Conservation (phyloP, 768 basidiomycete species). For the Rhizopogon vinicolor region DNA sequence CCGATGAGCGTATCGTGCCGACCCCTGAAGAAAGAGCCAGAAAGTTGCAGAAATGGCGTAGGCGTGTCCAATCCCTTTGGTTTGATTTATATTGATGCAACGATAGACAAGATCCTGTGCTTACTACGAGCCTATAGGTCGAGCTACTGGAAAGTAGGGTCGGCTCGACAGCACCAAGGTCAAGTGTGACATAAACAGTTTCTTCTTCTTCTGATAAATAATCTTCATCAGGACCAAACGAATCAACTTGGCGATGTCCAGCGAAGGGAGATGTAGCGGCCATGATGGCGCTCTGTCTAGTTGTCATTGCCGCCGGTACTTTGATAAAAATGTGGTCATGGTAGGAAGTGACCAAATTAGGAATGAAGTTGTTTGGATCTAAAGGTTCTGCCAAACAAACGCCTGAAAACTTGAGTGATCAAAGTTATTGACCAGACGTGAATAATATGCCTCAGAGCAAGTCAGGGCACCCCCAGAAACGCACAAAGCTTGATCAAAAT, state of each 20-base stretch:
- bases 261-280: constrained; percentile 22
- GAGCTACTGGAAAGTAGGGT: constrained; percentile 69
- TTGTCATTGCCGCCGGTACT: neutral
- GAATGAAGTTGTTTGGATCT: neutral
- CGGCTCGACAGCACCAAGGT: constrained; percentile 67
- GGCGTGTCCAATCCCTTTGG: constrained; percentile 71
- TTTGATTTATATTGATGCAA: neutral
- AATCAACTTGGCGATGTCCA: constrained; percentile 63
- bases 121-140: constrained; percentile 69
- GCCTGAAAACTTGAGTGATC: neutral
- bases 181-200: constrained; percentile 66
- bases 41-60: constrained; percentile 72
- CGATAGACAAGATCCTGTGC: constrained; percentile 16
- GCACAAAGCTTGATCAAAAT: constrained; percentile 12
- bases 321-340: neutral
- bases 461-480: constrained; percentile 16
- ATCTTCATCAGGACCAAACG: constrained; percentile 63
- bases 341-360: neutral
- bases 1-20: constrained; percentile 64
- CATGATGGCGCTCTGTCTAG: neutral
- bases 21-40: constrained; percentile 72
- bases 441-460: constrained; percentile 11
- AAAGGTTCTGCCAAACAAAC: neutral
- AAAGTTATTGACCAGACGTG: neutral
- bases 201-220: constrained; percentile 55